phyloP scores from a whole-genome alignment of 2,329 filamentous ascomycete species.

The Graphiopsis chlorocephala region DNA sequence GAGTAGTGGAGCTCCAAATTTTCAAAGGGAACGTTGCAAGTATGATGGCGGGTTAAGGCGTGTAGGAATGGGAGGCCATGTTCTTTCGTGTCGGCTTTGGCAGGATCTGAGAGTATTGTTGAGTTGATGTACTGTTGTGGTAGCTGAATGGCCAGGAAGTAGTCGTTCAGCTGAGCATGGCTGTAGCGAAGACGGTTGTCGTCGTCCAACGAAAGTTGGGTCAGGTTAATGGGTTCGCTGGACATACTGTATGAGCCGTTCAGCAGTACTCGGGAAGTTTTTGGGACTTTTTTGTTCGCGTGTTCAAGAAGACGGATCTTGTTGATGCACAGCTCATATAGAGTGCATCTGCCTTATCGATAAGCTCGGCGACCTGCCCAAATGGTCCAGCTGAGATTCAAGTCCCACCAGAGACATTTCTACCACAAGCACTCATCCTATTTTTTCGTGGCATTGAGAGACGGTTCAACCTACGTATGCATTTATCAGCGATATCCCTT shows the following conservation, averaged over 20 bases:
- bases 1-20: conserved; percentile 58
- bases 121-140: neutral
- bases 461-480: too few species aligned
- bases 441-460: too few species aligned
- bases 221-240: neutral
- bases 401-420: too few species aligned
- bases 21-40: conserved; percentile 54
- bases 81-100: conserved; percentile 21
- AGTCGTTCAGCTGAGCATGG: neutral
- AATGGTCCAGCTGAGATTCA: too few species aligned
- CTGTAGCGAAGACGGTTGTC: neutral
- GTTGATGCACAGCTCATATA: neutral
- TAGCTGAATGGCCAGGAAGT: neutral
- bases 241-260: neutral
- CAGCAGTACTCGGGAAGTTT: neutral
- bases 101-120: neutral
- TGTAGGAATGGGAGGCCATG: conserved; percentile 29
- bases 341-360: neutral
- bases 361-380: neutral
- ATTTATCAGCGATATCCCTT: too few species aligned
- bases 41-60: conserved; percentile 37
- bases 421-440: too few species aligned
- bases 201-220: neutral
- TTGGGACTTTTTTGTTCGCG: neutral
- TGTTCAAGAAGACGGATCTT: neutral